Evolutionary conservation across 1,284 basidiomycete species (phyloP).

Genomic region (Heterobasidion parviporum): DNA sequence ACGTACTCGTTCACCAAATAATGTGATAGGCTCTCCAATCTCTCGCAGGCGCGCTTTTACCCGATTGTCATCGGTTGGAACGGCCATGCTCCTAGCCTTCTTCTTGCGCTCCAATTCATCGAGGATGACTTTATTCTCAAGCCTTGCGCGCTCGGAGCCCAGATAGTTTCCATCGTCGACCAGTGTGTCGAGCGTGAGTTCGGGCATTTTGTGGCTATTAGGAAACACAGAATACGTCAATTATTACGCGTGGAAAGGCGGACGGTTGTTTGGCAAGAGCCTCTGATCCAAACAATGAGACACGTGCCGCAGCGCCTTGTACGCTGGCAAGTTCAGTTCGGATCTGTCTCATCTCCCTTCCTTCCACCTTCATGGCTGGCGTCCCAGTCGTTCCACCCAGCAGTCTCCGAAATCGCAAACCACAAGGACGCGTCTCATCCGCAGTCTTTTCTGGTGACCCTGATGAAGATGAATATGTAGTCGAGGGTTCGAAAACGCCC

Average conservation of each 20-base stretch:
- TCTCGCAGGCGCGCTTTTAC: conserved; percentile 86
- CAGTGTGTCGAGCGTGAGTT: conserved; percentile 65
- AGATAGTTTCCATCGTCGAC: conserved; percentile 69
- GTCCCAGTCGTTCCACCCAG: background rate
- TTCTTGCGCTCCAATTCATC: conserved; percentile 95
- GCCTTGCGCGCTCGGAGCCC: conserved; percentile 60
- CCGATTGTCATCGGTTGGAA: conserved; percentile 93
- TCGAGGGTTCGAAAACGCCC: background rate
- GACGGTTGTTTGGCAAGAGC: background rate
- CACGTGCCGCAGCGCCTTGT: background rate
- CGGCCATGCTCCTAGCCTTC: conserved; percentile 86
- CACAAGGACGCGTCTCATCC: background rate
- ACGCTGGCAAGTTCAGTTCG: too few relatives aligned
- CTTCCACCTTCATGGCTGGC: background rate
- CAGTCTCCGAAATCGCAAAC: conserved; percentile 6
- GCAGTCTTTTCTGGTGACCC: background rate
- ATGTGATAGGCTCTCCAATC: conserved; percentile 92
- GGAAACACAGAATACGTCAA: too few relatives aligned
- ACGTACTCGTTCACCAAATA: conserved; percentile 89
- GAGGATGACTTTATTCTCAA: conserved; percentile 76
- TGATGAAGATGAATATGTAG: conserved; percentile 4
- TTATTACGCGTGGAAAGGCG: background rate
- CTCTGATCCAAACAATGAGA: background rate
- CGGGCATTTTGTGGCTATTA: conserved; percentile 40
- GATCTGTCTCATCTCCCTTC: background rate